phyloP scores from a whole-genome alignment of 225 moss, liverwort and hornwort species.

The Rhytidiadelphus loreus region DNA sequence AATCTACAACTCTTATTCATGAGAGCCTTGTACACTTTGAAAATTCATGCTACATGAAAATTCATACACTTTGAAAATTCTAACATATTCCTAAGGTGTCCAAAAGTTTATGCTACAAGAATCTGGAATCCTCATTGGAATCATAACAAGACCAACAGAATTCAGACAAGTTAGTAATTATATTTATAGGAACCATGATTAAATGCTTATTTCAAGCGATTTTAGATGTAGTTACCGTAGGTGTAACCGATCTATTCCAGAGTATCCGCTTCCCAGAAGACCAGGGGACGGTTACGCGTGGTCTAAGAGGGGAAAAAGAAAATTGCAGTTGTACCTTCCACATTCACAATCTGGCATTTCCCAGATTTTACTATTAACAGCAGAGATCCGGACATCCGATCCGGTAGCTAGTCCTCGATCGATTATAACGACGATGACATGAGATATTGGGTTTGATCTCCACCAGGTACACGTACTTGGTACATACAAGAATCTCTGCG shows the following conservation, averaged over 20 bases:
- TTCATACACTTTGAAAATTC: not conserved
- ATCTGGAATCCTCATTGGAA: not conserved
- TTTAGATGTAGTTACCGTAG: not conserved
- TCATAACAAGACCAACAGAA: not conserved
- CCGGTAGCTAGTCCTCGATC: not conserved
- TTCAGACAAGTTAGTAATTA: no score
- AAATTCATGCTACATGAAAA: not conserved
- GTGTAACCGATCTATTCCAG: not conserved
- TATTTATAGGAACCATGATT: not conserved
- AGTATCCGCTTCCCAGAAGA: not conserved
- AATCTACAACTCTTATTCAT: not conserved
- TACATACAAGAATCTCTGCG: not conserved
- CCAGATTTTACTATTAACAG: conserved; percentile 6
- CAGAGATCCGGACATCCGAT: not conserved
- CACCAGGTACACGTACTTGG: not conserved
- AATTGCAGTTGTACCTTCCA: conserved; percentile 10
- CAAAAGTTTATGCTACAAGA: not conserved
- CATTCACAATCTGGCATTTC: conserved; percentile 5
- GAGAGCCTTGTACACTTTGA: not conserved
- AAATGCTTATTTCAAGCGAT: not conserved
- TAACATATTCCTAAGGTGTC: not conserved
- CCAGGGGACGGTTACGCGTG: not conserved
- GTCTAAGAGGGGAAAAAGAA: not conserved
- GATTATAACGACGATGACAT: not conserved
- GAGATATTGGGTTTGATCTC: conserved; percentile 18